Percentiles rank a stretch among this genome's conserved stretches.
These are phyloP conservation scores for Polygonum aviculare DNA, from an alignment of 148 eudicot species.

Conservation along the genomic window DNA sequence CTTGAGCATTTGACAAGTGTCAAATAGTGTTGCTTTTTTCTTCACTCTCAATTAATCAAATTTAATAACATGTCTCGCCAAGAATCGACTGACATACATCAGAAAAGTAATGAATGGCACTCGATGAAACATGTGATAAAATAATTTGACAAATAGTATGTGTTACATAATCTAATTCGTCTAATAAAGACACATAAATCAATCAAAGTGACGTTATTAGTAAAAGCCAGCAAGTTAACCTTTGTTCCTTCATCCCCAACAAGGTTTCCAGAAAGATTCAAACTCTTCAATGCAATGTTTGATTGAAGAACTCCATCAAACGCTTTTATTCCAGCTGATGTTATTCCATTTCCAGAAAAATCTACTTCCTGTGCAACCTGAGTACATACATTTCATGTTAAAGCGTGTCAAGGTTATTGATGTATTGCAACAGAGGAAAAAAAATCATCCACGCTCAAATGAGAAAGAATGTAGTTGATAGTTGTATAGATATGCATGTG, in stretches of 20 bases:
- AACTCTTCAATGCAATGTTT: conserved; percentile 61
- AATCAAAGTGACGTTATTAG: background rate
- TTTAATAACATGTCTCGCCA: background rate
- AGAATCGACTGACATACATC: background rate
- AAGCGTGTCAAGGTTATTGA: background rate
- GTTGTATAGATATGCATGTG: background rate
- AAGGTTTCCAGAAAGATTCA: conserved; percentile 79
- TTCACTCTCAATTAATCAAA: too few species aligned
- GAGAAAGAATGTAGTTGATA: background rate
- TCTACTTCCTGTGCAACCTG: conserved; percentile 84
- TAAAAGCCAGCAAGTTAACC: conserved; percentile 33
- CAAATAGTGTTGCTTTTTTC: too few species aligned
- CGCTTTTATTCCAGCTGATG: conserved; percentile 82
- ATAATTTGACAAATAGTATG: background rate
- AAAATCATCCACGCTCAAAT: background rate
- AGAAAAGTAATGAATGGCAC: background rate
- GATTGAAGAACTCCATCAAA: conserved; percentile 87
- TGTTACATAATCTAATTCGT: background rate
- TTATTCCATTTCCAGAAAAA: conserved; percentile 87
- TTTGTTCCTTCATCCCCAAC: conserved; percentile 93
- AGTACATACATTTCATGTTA: conserved; percentile 11
- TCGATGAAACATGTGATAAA: background rate
- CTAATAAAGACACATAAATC: background rate
- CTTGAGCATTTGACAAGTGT: too few species aligned
- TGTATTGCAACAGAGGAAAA: background rate